Evolutionary conservation across 495 filamentous ascomycete genomes (phyloP).

Genomic region (Xylaria castorea): DNA sequence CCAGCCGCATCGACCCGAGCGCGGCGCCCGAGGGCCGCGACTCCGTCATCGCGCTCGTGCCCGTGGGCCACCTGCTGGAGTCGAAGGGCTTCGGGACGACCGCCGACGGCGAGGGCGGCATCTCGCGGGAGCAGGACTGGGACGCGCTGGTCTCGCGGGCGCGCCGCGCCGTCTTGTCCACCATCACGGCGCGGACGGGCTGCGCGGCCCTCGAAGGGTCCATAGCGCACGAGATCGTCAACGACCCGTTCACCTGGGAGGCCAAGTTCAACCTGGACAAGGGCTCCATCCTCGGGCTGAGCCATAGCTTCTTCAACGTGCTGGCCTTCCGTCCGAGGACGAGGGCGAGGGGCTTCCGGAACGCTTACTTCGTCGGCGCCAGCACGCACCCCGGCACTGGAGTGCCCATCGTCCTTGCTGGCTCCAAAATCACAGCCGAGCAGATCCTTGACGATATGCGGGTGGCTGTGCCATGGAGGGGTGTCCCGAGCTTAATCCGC

Average conservation of each 20-base stretch:
- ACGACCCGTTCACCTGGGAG: conserved; percentile 68
- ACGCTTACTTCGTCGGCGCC: conserved; percentile 71
- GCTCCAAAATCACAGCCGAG: conserved; percentile 65
- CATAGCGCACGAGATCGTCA: conserved; percentile 65
- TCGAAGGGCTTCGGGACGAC: conserved; percentile 26
- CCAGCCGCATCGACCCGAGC: conserved; percentile 66
- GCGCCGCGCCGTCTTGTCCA: conserved; percentile 59
- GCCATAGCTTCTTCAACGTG: conserved; percentile 75
- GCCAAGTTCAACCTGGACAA: conserved; percentile 71
- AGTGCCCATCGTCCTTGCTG: conserved; percentile 71
- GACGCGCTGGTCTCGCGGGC: conserved; percentile 56
- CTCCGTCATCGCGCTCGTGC: conserved; percentile 68
- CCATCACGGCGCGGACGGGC: conserved; percentile 61
- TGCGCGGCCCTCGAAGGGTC: conserved; percentile 47
- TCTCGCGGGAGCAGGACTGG: conserved; percentile 62
- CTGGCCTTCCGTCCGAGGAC: conserved; percentile 68
- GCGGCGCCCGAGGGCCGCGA: conserved; percentile 70
- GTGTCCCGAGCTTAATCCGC: conserved; percentile 21
- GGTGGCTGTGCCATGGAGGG: conserved; percentile 51
- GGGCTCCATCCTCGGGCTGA: conserved; percentile 71
- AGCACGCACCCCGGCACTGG: conserved; percentile 76
- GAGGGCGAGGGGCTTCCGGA: conserved; percentile 53
- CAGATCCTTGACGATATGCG: conserved; percentile 57
- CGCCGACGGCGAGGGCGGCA: conserved; percentile 39
- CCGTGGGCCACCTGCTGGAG: conserved; percentile 64